Evolutionary conservation across 2,329 filamentous ascomycete species (phyloP).

Genomic region (Aspergillus neotritici): DNA sequence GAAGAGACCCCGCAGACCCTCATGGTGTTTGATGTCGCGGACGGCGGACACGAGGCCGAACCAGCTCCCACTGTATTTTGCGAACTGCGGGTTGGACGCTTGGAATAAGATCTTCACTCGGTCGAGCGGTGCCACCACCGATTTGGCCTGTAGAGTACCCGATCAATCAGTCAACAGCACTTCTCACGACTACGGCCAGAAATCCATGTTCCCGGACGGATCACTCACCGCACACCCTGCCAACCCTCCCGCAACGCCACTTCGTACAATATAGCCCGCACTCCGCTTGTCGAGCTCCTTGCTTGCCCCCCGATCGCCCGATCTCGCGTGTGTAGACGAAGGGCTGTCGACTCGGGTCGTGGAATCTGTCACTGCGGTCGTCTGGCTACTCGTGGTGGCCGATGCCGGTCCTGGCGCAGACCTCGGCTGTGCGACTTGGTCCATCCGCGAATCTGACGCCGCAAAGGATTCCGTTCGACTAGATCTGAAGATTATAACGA

Average conservation of each 20-base stretch:
- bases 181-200: neutral
- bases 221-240: constrained; percentile 81
- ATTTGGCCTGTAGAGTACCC: constrained; percentile 66
- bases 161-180: constrained; percentile 6
- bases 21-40: constrained; percentile 69
- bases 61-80: constrained; percentile 89
- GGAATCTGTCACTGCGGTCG: constrained; percentile 13
- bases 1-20: constrained; percentile 73
- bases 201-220: neutral
- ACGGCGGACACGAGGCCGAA: constrained; percentile 76
- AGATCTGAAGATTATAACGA: constrained; percentile 8
- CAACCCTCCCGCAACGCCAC: constrained; percentile 78
- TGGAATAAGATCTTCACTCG: constrained; percentile 99
- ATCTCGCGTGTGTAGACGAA: constrained; percentile 10
- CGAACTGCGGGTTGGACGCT: constrained; percentile 85
- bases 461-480: constrained; percentile 13
- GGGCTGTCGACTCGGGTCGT: constrained; percentile 12
- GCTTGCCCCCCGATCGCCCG: constrained; percentile 10
- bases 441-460: constrained; percentile 25
- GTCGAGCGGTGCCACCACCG: constrained; percentile 88
- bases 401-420: constrained; percentile 16
- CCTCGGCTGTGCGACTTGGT: constrained; percentile 24
- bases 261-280: constrained; percentile 76
- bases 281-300: constrained; percentile 62
- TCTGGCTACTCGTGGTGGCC: constrained; percentile 12